Percentiles rank a stretch among this genome's conserved stretches.
These are phyloP conservation scores for Lanmaoa rubissima DNA, from an alignment of 768 basidiomycete species.

Conservation along the genomic window DNA sequence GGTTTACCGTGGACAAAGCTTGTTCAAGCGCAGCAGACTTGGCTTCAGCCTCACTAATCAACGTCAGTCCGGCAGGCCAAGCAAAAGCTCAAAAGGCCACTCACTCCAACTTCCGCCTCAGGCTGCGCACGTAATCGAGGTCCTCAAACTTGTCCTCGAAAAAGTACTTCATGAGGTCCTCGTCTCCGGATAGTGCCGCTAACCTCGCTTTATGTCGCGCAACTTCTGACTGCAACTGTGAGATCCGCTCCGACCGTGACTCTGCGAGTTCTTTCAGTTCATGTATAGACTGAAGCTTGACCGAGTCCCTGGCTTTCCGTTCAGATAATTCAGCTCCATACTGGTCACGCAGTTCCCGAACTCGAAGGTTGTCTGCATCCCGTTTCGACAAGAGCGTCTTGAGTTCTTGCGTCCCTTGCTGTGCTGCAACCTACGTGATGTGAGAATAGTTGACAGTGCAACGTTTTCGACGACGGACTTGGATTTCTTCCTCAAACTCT, in stretches of 20 bases:
- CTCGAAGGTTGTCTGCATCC: slow-evolving; percentile 62
- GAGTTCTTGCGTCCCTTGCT: slow-evolving; percentile 60
- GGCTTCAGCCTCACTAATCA: slow-evolving; percentile 50
- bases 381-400: slow-evolving; percentile 58
- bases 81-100: slow-evolving; percentile 20
- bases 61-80: slow-evolving; percentile 13
- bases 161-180: slow-evolving; percentile 73
- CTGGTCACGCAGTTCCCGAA: slow-evolving; percentile 74
- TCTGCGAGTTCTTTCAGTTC: slow-evolving; percentile 67
- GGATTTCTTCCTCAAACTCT: slow-evolving; percentile 45
- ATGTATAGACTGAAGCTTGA: slow-evolving; percentile 55
- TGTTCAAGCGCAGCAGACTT: slow-evolving; percentile 52
- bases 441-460: slow-evolving; percentile 11
- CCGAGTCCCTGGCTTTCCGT: slow-evolving; percentile 59
- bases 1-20: slow-evolving; percentile 43
- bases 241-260: slow-evolving; percentile 71
- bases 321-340: slow-evolving; percentile 62
- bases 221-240: slow-evolving; percentile 67
- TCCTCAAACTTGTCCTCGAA: slow-evolving; percentile 54
- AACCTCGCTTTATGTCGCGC: slow-evolving; percentile 69
- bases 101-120: slow-evolving; percentile 58
- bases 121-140: slow-evolving; percentile 45
- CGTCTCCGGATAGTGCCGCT: slow-evolving; percentile 70
- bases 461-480: slow-evolving; percentile 36
- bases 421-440: slow-evolving; percentile 38